phyloP scores from a whole-genome alignment of 345 rosid species.

The Sisymbrium irio region DNA sequence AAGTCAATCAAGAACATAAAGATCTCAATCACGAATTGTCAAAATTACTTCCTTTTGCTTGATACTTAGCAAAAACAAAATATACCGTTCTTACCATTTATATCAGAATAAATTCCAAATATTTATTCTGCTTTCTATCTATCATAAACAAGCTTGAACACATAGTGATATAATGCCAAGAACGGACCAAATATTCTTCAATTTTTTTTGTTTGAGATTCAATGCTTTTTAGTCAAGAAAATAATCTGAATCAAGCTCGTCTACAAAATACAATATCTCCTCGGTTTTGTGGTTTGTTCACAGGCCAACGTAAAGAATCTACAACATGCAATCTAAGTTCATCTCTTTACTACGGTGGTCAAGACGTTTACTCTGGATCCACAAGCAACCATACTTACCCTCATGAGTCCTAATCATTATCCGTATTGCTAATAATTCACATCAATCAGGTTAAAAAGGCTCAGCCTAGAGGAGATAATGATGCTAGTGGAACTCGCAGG shows the following conservation, averaged over 20 bases:
- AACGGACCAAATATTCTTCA: not conserved
- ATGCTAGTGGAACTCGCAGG: constrained; percentile 45
- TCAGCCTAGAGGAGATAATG: constrained; percentile 50
- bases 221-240: not conserved
- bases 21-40: too few species aligned
- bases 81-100: not conserved
- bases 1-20: too few species aligned
- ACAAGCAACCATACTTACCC: constrained; percentile 45
- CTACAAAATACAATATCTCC: constrained; percentile 18
- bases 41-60: too few species aligned
- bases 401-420: constrained; percentile 45
- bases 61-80: too few species aligned
- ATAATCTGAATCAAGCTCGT: not conserved
- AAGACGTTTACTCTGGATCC: constrained; percentile 54
- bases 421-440: not conserved
- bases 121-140: not conserved
- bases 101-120: not conserved
- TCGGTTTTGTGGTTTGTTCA: constrained; percentile 4
- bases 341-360: constrained; percentile 87
- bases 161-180: not conserved
- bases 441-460: constrained; percentile 41
- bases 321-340: constrained; percentile 74
- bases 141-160: not conserved
- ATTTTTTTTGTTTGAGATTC: not conserved
- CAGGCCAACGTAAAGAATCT: constrained; percentile 40